These are phyloP conservation scores for Cladosporium cucumerinum DNA, from an alignment of 2,329 filamentous ascomycete genomes.

Conservation along the genomic window DNA sequence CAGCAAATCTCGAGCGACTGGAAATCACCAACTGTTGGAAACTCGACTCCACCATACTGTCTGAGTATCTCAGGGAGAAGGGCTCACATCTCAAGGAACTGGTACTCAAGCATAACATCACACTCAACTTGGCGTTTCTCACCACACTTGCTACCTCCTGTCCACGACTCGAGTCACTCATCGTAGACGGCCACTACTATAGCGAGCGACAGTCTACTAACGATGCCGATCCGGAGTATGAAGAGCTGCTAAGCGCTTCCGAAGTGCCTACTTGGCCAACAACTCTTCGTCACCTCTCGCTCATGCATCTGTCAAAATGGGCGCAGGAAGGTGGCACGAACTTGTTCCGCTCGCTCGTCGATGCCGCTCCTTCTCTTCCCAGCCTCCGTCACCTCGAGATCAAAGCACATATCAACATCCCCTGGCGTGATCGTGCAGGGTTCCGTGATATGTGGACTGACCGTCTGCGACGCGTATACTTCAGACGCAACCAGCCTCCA, in stretches of 20 bases:
- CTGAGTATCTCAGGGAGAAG: conserved; percentile 62
- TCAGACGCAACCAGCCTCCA: conserved; percentile 49
- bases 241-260: conserved; percentile 57
- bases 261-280: conserved; percentile 77
- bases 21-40: conserved; percentile 77
- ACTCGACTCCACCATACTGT: conserved; percentile 64
- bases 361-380: conserved; percentile 63
- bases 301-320: conserved; percentile 76
- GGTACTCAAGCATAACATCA: conserved; percentile 73
- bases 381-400: conserved; percentile 68
- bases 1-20: conserved; percentile 62
- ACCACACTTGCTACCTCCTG: conserved; percentile 63
- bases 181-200: conserved; percentile 76
- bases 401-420: conserved; percentile 72
- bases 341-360: conserved; percentile 75
- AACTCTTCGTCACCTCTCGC: conserved; percentile 66
- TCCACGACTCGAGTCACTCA: conserved; percentile 66
- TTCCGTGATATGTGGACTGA: conserved; percentile 75
- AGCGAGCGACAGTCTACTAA: conserved; percentile 64
- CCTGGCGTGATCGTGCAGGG: conserved; percentile 76
- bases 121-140: conserved; percentile 72
- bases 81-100: conserved; percentile 67
- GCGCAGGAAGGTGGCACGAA: conserved; percentile 64
- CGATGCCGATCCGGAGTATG: conserved; percentile 73
- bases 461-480: conserved; percentile 66